A percentile compares a stretch with the other conserved stretches of the same genome.
Evolutionary conservation across 768 basidiomycete species (phyloP).

Genomic region (Pisolithus albus): DNA sequence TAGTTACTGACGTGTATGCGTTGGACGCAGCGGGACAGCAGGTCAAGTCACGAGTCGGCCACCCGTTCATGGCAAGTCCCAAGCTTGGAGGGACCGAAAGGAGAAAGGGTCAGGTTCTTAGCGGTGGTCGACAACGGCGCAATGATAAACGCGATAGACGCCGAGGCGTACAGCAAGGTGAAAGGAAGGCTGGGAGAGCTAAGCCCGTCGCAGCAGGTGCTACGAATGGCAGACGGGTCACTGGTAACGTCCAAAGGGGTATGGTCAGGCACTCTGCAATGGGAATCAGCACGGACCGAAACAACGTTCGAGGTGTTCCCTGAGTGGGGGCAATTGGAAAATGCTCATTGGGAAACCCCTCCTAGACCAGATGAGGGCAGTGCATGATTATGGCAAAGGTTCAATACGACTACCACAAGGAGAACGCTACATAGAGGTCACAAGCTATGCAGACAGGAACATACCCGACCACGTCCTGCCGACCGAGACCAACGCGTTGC

Average conservation of each 20-base stretch:
- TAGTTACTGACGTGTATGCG: not conserved
- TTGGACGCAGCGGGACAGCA: not conserved
- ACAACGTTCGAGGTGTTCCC: constrained; percentile 19
- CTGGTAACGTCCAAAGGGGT: not conserved
- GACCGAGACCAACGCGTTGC: no score
- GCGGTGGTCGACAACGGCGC: constrained; percentile 11
- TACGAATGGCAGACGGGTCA: constrained; percentile 1
- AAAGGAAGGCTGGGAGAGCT: not conserved
- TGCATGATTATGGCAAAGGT: constrained; percentile 9
- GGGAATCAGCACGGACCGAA: constrained; percentile 2
- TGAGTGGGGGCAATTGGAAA: constrained; percentile 12
- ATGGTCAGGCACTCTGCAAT: not conserved
- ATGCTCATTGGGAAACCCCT: constrained; percentile 15
- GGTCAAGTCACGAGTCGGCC: not conserved
- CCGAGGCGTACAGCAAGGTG: not conserved
- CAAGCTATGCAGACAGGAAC: not conserved
- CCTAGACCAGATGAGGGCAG: constrained; percentile 8
- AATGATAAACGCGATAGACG: constrained; percentile 13
- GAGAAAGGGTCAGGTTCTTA: constrained; percentile 5
- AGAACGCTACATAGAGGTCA: no score
- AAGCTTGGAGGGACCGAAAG: constrained; percentile 8
- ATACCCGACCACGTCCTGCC: not conserved
- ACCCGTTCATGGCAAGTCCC: not conserved
- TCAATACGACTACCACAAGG: not conserved
- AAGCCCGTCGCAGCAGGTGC: not conserved